Evolutionary conservation across 2,329 filamentous ascomycete genomes (phyloP).

Genomic region (Fusarium fracticaudum): DNA sequence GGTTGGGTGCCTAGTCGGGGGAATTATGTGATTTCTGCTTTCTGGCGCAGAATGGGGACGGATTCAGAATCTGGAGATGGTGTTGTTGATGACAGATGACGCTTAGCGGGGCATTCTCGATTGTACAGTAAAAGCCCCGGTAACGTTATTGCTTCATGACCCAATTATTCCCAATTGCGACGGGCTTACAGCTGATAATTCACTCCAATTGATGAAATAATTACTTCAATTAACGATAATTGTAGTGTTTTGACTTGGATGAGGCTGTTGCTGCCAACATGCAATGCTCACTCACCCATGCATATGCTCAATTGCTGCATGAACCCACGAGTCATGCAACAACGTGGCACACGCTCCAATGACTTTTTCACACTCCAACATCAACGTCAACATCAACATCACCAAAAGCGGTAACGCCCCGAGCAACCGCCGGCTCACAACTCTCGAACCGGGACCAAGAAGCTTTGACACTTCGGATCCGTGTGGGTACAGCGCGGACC

Average conservation of each 20-base stretch:
- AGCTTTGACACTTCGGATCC: constrained; percentile 26
- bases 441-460: background rate
- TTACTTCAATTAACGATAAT: background rate
- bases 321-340: background rate
- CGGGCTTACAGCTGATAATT: background rate
- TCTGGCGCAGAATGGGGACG: background rate
- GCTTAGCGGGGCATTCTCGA: background rate
- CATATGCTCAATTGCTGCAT: background rate
- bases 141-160: background rate
- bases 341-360: background rate
- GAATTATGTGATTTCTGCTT: constrained; percentile 7
- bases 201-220: background rate
- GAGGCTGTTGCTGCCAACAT: background rate
- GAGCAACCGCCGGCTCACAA: constrained; percentile 1
- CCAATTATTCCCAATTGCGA: background rate
- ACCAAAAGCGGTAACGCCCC: background rate
- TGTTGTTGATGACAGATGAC: constrained; percentile 26
- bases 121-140: background rate
- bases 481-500: background rate
- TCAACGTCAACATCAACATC: background rate
- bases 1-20: constrained; percentile 5
- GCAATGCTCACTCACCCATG: background rate
- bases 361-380: background rate
- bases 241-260: too few relatives aligned
- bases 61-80: background rate